Base-by-base conservation (phyloP, 352 stramenopile genomes). In the Globisporangium spinosum region DNA sequence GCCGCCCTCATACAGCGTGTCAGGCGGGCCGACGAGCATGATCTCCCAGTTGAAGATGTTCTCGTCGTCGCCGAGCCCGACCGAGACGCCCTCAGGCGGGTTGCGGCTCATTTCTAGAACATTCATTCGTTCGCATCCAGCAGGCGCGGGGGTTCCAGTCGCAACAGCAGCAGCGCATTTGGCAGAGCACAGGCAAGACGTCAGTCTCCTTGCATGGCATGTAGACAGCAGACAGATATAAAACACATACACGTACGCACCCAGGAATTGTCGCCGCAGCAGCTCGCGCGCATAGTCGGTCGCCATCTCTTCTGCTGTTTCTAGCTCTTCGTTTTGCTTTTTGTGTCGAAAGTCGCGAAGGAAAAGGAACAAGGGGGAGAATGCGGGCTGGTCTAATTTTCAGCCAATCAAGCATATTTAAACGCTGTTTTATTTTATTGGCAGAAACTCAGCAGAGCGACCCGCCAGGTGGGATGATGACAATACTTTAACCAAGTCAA, bases 31-130 rank as follows among this genome's bases (percentile, higher is more conserved):
- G 68, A 99, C 97, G 47, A 99, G 91, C 66, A 99, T 81, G 57
- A 99, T 97, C 82, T 99, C 96, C 98, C 98, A 99, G 65, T 98
- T 94, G 77, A 99, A 99, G 53, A 99, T 93, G 87, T 99, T 99
- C 68, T 96, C 93, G 65, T 99, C 97, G 74, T 99, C 97, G 25
- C 86, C 90, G 34, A 99, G 88, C 13, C 98, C 98, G 29, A 99
- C 98, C 2, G 95, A 99, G 51, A 99, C 96, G 38, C 98, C 94
- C 84, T 99, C 97, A 61, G 98, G 98, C 56, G 98, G 97, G 76
- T 99, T 99, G 69, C 98, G 98, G 64, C 91, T 97, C 72, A 99
- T 94, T 78, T 99, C 97, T 99, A 87, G 27, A 45, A 54, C 20
- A 23, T 65, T 58, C 32, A 9, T 27, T 43, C 20, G n/a, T 56